Evolutionary conservation across 257 asterid species (phyloP), one percentile per base, ranked within the genome.

Genomic region (Solanum virginianum): DNA sequence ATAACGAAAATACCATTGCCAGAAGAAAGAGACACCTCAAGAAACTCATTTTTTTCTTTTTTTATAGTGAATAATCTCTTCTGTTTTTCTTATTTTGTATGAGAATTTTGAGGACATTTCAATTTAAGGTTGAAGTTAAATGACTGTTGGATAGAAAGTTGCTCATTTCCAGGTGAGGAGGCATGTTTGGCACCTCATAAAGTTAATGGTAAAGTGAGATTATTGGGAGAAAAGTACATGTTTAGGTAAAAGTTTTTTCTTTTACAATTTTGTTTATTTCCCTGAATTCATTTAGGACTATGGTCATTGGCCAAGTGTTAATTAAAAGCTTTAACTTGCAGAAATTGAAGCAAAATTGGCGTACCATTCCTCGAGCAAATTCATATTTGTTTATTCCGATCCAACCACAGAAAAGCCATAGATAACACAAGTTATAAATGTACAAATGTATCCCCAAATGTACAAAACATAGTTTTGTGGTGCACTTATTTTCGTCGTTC

Each of bases 21-120:
- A 84, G 69, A 68, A 90, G 51, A 39, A 89, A 11, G 22, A 87
- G 84, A 87, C 84, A 51, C 65, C 41, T 87, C 68, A 84, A 77
- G 32, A 88, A 39, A 45, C 88, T 84, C 98, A 92, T 92, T 83
- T 70, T 22, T 24, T 56, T 79, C 9, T n/a, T 65, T 55, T 69
- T 41, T 49, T 15, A 8, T 16, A 26, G 14, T 53, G 60, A 77
- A 36, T 36, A 68, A 51, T 77, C 10, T 9, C 9, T 26, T 26
- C 62, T 24, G 41, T 36, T 14, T 32, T 49, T 47, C 47, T 39
- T 74, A n/a, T 22, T 75, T 4, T 81, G 55, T 66, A 41, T 68
- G 81, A 63, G 39, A 90, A 83, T 89, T 87, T 89, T 89, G 87
- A 87, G 43, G 87, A 89, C 84, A 88, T 39, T 24, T 22, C 49